A percentile compares a stretch with the other conserved stretches of the same genome.
These are phyloP conservation scores for Aspergillus calidoustus DNA, from an alignment of 2,329 filamentous ascomycete genomes.

Conservation along the genomic window DNA sequence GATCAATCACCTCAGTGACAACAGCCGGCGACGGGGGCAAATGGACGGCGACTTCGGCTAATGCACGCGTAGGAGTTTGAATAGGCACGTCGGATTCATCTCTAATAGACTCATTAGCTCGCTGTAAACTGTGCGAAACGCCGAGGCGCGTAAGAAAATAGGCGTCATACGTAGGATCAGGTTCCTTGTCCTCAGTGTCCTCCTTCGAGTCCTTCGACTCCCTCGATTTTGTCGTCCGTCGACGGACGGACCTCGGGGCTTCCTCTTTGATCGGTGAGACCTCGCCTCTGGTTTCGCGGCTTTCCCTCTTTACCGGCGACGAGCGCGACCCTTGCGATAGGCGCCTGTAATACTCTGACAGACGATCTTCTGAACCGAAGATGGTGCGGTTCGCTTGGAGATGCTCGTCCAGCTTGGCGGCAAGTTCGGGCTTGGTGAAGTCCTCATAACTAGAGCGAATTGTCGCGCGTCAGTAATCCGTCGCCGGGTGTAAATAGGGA, in stretches of 20 bases:
- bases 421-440: slow-evolving; percentile 79
- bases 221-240: slow-evolving; percentile 47
- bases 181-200: slow-evolving; percentile 29
- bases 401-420: slow-evolving; percentile 72
- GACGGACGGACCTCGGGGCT: slow-evolving; percentile 39
- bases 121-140: not conserved
- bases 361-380: slow-evolving; percentile 66
- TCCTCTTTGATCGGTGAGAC: slow-evolving; percentile 32
- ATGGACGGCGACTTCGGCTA: slow-evolving; percentile 11
- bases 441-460: slow-evolving; percentile 63
- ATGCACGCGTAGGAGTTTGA: slow-evolving; percentile 24
- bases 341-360: slow-evolving; percentile 76
- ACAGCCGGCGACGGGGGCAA: slow-evolving; percentile 49
- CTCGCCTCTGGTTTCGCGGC: slow-evolving; percentile 46
- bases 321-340: slow-evolving; percentile 39
- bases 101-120: slow-evolving; percentile 5
- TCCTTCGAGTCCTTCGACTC: slow-evolving; percentile 21
- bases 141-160: not conserved
- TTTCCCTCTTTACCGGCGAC: slow-evolving; percentile 57
- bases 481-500: not conserved
- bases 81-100: slow-evolving; percentile 23
- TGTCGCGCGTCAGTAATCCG: slow-evolving; percentile 1
- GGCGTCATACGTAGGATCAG: slow-evolving; percentile 29
- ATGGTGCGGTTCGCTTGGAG: slow-evolving; percentile 70
- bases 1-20: slow-evolving; percentile 74